Base-by-base conservation (phyloP, 1,139 yeast species). In the Scheffersomyces cryptocercus region DNA sequence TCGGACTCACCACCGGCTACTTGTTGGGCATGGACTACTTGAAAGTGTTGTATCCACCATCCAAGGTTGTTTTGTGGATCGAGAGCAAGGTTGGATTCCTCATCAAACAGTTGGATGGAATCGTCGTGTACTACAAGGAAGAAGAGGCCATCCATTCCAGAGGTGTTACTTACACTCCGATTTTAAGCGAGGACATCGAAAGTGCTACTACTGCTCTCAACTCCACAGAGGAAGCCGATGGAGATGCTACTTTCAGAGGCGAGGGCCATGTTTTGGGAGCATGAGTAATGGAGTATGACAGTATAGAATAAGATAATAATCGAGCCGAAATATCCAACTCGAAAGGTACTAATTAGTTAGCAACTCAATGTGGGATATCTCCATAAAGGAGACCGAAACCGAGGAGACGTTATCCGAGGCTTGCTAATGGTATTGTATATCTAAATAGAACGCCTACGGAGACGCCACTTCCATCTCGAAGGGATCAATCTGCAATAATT, bases 21-120 rank as follows among this genome's bases (percentile, higher is more conserved):
- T 59, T 73, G 41, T 63, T 86, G 57, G 87, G 79, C 3, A 64
- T 73, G 56, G 93, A 85, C 10, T 73, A 68, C 49, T 65, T 89
- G 45, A 71, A 71, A 36, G 61, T 71, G 36, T 65, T 85, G 56
- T 77, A 77, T 49, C 88, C 90, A 3, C 93, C 97, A 8, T 78
- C 85, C 47, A 70, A 75, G 51, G 75, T 80, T 1, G 77, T 89
- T 14, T 75, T 82, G 49, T 82, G 75, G 65, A 85, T 88, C 46
- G 97, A 90, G 64, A 48, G 57, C 13, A 78, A 79, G 52, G 61
- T 84, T 12, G 72, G 68, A 5, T 56, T 56, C 1, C 65, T 73
- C 15, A 88, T 88, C 48, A 64, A 65, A 9, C 55, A 74, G 46
- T 74, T 87, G 47, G 85, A 87, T 30, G 59, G 71, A 3, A 62